Percentiles rank a stretch among this genome's conserved stretches.
Evolutionary conservation across 2,329 filamentous ascomycete genomes (phyloP).

Genomic region (Trichoderma sp.): DNA sequence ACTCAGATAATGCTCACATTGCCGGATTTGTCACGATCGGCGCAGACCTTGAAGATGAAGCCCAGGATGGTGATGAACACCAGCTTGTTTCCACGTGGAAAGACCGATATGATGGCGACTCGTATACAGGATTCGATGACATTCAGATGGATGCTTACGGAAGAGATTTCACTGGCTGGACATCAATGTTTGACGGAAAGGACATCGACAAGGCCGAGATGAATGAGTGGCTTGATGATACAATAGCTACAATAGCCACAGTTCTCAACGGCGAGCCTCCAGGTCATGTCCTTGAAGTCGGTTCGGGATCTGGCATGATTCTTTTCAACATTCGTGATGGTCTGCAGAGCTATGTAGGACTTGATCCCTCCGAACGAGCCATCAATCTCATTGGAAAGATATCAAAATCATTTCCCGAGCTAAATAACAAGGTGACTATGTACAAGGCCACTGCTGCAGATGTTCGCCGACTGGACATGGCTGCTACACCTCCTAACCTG

Average conservation of each 20-base stretch:
- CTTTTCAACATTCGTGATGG: not conserved
- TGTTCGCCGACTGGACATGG: not conserved
- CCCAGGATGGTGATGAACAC: not conserved
- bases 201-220: constrained; percentile 31
- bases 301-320: not conserved
- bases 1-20: not conserved
- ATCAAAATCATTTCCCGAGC: not conserved
- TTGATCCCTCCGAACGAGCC: not conserved
- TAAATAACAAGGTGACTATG: not conserved
- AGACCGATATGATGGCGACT: not conserved
- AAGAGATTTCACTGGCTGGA: constrained; percentile 34
- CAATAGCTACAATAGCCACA: constrained; percentile 28
- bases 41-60: not conserved
- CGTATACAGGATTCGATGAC: not conserved
- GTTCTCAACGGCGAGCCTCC: not conserved
- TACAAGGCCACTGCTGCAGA: not conserved
- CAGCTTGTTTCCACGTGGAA: not conserved
- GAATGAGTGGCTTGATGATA: constrained; percentile 35
- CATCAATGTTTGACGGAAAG: constrained; percentile 33
- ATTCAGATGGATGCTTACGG: not conserved
- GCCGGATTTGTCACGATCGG: not conserved
- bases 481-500: not conserved
- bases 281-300: not conserved
- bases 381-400: not conserved
- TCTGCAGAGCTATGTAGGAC: not conserved